Conservation (phyloP, 768 basidiomycete species). For the Suillus fuscotomentosus region DNA sequence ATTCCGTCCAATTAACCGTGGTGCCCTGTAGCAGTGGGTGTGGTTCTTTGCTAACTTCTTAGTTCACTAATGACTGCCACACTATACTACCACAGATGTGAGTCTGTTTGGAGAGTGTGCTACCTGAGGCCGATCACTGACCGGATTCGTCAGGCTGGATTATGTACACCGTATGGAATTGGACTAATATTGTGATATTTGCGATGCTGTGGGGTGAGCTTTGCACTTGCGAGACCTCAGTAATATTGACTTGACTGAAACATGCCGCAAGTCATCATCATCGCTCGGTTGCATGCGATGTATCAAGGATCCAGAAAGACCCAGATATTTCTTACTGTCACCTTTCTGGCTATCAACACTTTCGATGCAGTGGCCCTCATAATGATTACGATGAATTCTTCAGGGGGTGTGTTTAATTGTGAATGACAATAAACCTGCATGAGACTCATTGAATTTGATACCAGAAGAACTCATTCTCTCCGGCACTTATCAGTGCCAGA, state of each 20-base stretch:
- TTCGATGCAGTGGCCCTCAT: fast-evolving
- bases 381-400: no score
- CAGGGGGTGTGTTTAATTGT: no score
- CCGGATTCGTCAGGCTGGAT: background rate
- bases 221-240: background rate
- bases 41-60: background rate
- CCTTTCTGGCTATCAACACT: background rate
- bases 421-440: no score
- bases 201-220: background rate
- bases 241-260: background rate
- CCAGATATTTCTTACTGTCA: background rate
- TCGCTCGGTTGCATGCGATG: background rate
- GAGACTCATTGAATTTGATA: background rate
- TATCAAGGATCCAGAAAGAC: background rate
- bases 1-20: background rate
- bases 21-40: background rate
- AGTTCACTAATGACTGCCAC: background rate
- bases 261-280: background rate
- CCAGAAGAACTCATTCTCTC: background rate
- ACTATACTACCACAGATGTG: background rate
- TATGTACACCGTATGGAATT: background rate
- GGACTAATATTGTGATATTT: fast-evolving
- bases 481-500: background rate
- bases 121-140: background rate
- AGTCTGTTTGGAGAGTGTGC: background rate